Base-by-base conservation (phyloP, 768 basidiomycete species). In the Russula foetens region DNA sequence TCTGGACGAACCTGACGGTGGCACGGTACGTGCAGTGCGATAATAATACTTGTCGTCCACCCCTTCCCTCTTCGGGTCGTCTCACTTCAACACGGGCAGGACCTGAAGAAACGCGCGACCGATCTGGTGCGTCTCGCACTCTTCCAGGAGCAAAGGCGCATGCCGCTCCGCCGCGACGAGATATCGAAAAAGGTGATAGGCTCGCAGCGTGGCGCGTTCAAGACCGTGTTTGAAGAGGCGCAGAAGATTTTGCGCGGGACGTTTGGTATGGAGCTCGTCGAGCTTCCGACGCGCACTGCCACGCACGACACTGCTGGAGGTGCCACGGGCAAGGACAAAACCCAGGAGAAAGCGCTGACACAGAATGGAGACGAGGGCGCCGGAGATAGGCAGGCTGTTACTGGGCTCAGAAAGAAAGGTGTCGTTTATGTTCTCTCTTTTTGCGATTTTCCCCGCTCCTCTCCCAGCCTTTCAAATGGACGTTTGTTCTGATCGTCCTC, bases 181-280 rank as follows among this genome's bases (percentile, higher is more conserved):
- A 89, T 95, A 52, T 83, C 79, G 41, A 94, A 93, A 74, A 90
- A 90, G 83, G 82, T 84, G 1, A 69, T 84, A 28, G 79, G 77
- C 2, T 73, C 75, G 15, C 66, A 75, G 41, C 70, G 83, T 2
- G 78, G 85, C 47, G 66, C 79, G 0, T 95, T 94, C 73, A 82
- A 81, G n/a, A 64, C 69, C 0, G 83, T 95, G 24, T 80, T 92
- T 39, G 69, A 70, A 0, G 69, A 68, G 19, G 92, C 91, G 1
- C 91, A 96, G 60, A 69, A 69, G 6, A 82, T 82, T 7, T 75
- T 97, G 4, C 74, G 74, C 15, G 76, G 76, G 15, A 84, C 80
- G 0, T 88, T 96, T 65, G 92, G 89, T 2, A 84, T 94, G 84
- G 90, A 96, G 66, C 78, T 97, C 8, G 84, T 86, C 28, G 89